Base-by-base conservation (phyloP, 805 yeast genomes). In the Candida loeiensis region DNA sequence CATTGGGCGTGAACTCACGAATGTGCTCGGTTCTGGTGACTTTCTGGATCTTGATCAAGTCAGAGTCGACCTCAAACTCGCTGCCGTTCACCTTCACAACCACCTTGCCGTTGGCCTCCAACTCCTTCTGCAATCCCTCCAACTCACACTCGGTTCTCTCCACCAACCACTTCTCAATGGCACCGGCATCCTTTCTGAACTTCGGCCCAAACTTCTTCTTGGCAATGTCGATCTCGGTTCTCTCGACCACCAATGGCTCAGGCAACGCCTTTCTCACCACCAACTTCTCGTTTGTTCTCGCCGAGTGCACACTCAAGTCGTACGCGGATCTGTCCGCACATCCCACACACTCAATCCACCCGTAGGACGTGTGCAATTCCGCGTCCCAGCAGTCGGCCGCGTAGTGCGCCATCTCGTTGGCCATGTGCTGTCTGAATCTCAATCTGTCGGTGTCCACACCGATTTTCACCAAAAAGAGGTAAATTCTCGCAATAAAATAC, bases 371-470 rank as follows among this genome's bases (percentile, higher is more conserved):
- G 54, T 85, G 82, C 56, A 93, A 75, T 73, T 93, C 99, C 50
- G 95, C 97, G 71, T 93, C 99, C 99, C 99, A 93, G 75, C 99
- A 93, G 71, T 93, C 99, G 52, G 95, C 82, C 45, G 99, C 99
- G 65, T 93, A 93, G 66, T 93, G 99, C 14, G 99, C 99, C 99
- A 93, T 93, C 73, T 93, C 99, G 63, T 93, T 93, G 54, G 82
- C 76, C 95, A 93, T 82, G 70, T 93, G 99, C 74, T 93, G 99
- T 75, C 99, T 85, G 80, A 93, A 93, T 66, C 99, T 81, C 63
- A 93, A 69, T 58, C 88, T 81, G 42, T 68, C 59, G 45, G 82
- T 74, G 64, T 93, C 91, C 50, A 90, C 89, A 72, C 99, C 99
- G 58, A 93, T 87, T 62, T 85, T 86, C 48, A 71, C 58, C 63